Conservation (phyloP, 108 stramenopile genomes). For the Cyclotella kingstonii region DNA sequence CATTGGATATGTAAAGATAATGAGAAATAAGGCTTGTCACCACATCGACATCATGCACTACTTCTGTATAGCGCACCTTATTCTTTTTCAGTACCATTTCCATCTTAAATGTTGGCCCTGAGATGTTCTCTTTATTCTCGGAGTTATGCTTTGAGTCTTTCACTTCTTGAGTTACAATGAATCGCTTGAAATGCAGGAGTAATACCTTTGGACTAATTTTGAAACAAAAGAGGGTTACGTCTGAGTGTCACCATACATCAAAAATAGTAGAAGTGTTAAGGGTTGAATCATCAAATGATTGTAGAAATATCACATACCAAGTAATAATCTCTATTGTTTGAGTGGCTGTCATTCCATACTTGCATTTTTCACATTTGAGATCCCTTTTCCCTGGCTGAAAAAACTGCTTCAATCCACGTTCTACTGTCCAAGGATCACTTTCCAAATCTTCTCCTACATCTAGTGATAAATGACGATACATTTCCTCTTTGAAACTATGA, state of each 20-base stretch:
- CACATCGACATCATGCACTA: no score
- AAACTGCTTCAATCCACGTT: slow-evolving; percentile 57
- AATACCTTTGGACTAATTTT: slow-evolving; percentile 59
- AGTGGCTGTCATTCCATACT: slow-evolving; percentile 53
- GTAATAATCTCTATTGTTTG: slow-evolving; percentile 64
- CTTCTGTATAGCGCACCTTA: no score
- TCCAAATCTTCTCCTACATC: slow-evolving; percentile 52
- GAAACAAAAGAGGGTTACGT: neutral
- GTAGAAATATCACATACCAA: slow-evolving; percentile 3
- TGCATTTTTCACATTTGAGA: slow-evolving; percentile 87
- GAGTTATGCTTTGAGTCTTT: slow-evolving; percentile 5
- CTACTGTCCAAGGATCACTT: slow-evolving; percentile 42
- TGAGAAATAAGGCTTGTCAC: neutral
- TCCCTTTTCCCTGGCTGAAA: slow-evolving; percentile 76
- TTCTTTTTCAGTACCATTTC: slow-evolving; percentile 59
- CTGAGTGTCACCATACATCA: no score
- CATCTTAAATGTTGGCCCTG: slow-evolving; percentile 6
- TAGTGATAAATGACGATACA: slow-evolving; percentile 72
- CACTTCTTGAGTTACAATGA: slow-evolving; percentile 53
- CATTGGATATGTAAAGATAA: neutral
- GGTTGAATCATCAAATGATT: neutral
- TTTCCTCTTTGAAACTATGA: slow-evolving; percentile 67
- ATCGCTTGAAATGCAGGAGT: slow-evolving; percentile 77
- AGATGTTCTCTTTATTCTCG: slow-evolving; percentile 6
- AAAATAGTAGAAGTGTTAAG: slow-evolving; percentile 1